Evolutionary conservation across 345 rosid genomes (phyloP).

Genomic region (Melaleuca alternifolia): DNA sequence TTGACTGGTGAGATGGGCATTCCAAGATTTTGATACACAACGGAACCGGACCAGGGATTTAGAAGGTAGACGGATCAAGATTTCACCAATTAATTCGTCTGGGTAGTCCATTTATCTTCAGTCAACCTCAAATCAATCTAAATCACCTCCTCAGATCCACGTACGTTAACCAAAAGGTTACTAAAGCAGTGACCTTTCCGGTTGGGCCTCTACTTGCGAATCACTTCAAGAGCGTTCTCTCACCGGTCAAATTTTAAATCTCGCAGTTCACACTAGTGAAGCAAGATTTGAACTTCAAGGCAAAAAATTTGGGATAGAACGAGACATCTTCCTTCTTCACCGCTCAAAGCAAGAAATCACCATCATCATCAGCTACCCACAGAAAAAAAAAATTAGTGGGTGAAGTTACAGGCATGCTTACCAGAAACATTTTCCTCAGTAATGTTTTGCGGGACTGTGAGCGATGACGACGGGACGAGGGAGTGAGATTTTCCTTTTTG

Average conservation of each 20-base stretch:
- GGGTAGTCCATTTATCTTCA: not conserved
- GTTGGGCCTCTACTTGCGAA: not conserved
- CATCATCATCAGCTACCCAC: not conserved
- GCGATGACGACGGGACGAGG: not conserved
- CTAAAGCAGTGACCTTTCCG: not conserved
- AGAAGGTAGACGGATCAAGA: not conserved
- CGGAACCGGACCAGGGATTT: not conserved
- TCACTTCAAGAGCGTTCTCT: not conserved
- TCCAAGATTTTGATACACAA: not conserved
- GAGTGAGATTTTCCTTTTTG: not conserved
- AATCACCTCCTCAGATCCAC: not conserved
- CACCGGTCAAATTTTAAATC: not conserved
- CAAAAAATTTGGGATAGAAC: not conserved
- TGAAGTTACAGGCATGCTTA: not conserved
- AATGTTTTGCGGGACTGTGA: not conserved
- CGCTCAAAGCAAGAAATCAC: not conserved
- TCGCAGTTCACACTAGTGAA: not conserved
- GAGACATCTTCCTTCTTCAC: not conserved
- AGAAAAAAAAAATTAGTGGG: not conserved
- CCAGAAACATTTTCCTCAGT: not conserved
- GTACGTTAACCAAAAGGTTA: not conserved
- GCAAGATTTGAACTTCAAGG: not conserved
- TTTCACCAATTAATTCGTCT: not conserved
- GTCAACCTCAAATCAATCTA: not conserved
- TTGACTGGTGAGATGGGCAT: not conserved